Conservation (phyloP, 225 moss, liverwort and hornwort genomes). For the Physcomitrium patens region DNA sequence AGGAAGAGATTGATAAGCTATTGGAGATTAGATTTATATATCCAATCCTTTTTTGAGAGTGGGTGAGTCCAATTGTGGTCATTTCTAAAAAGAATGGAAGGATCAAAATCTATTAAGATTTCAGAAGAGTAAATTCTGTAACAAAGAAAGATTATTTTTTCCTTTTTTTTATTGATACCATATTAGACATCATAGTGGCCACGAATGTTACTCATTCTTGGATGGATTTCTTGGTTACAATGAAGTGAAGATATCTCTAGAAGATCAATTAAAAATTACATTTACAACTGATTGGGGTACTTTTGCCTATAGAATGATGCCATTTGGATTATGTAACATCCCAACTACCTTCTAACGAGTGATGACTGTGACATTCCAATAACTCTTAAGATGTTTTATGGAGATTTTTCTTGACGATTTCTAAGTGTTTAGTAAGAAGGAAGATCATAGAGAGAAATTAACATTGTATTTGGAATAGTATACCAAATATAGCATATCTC, state of each 20-base stretch:
- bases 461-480: background rate
- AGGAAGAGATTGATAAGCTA: background rate
- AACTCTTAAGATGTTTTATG: background rate
- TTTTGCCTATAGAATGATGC: background rate
- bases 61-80: background rate
- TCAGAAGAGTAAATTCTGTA: background rate
- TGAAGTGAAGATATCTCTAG: background rate
- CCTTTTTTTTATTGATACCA: background rate
- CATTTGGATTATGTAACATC: background rate
- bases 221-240: background rate
- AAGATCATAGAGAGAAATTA: background rate
- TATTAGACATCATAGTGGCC: background rate
- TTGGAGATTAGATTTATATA: background rate
- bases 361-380: background rate
- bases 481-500: background rate
- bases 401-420: background rate
- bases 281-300: background rate
- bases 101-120: background rate
- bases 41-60: background rate
- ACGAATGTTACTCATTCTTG: background rate
- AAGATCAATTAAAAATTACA: background rate
- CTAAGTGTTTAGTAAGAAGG: background rate
- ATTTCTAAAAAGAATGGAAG: too few relatives aligned
- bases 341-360: background rate
- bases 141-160: background rate